Conservation (phyloP, 192 early-diverging fungal species). For the Haplosporangium gracile region DNA sequence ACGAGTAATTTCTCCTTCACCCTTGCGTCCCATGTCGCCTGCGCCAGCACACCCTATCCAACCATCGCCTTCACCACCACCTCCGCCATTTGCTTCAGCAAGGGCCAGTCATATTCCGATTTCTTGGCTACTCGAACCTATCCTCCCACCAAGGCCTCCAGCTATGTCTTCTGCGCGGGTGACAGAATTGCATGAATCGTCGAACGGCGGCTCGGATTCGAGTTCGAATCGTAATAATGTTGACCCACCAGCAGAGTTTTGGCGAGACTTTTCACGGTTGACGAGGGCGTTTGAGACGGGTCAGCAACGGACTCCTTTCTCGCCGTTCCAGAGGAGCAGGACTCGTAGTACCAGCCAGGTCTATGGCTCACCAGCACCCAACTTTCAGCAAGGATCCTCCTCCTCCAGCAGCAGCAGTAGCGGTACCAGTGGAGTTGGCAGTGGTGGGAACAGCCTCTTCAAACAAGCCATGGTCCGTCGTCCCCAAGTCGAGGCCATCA, state of each 20-base stretch:
- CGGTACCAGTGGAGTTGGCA: not conserved
- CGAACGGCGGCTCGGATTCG: not conserved
- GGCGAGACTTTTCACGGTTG: conserved; percentile 45
- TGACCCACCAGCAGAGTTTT: conserved; percentile 39
- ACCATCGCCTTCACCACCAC: not conserved
- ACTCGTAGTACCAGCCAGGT: conserved; percentile 22
- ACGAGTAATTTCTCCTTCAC: conserved; percentile 20
- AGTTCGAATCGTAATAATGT: not conserved
- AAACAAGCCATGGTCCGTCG: conserved; percentile 28
- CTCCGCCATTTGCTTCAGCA: conserved; percentile 22
- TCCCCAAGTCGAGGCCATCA: conserved; percentile 38
- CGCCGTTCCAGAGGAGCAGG: conserved; percentile 29
- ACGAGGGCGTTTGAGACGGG: conserved; percentile 39
- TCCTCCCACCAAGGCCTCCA: conserved; percentile 40
- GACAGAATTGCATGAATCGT: not conserved
- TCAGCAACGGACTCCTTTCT: conserved; percentile 35
- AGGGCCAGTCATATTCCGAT: conserved; percentile 35
- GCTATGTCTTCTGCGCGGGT: not conserved
- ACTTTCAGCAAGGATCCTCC: not conserved
- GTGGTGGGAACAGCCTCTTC: conserved; percentile 12
- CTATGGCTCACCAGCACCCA: not conserved
- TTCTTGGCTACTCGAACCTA: conserved; percentile 47
- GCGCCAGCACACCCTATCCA: not conserved
- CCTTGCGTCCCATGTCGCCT: not conserved
- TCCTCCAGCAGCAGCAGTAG: conserved; percentile 1